Evolutionary conservation across 2,329 filamentous ascomycete genomes (phyloP).

Genomic region (Cryphonectria naterciae): DNA sequence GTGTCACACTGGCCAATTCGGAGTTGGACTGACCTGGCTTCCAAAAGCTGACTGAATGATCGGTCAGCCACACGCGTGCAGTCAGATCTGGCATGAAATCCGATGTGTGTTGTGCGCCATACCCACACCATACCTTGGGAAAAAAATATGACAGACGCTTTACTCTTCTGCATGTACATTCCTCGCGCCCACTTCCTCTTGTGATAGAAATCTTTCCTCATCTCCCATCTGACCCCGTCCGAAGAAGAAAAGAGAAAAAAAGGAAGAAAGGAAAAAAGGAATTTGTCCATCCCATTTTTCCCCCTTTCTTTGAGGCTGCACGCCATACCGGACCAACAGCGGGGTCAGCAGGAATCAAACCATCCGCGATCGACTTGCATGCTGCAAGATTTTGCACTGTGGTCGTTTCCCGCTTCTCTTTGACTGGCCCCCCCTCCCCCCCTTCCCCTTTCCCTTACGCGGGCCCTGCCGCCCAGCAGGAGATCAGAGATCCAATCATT

Average conservation of each 20-base stretch:
- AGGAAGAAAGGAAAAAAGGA: not conserved
- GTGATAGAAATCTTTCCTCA: not conserved
- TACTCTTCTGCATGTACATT: not conserved
- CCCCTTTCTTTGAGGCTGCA: constrained; percentile 11
- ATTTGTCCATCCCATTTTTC: constrained; percentile 16
- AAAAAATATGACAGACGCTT: not conserved
- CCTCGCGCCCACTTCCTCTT: not conserved
- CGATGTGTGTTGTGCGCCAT: constrained; percentile 7
- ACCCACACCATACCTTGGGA: not conserved
- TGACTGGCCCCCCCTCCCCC: not conserved
- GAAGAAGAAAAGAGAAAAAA: no score
- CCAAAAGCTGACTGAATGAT: not conserved
- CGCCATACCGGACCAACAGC: not conserved
- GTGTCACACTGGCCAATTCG: not conserved
- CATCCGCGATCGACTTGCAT: constrained; percentile 25
- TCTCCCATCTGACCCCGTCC: constrained; percentile 5
- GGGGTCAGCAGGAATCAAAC: constrained; percentile 14
- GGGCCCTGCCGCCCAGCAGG: not conserved
- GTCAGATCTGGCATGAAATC: constrained; percentile 8
- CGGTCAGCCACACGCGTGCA: not conserved
- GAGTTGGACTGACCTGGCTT: not conserved
- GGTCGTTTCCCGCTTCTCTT: not conserved
- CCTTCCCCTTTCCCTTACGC: not conserved
- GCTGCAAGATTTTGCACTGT: constrained; percentile 10
- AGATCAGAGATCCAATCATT: not conserved